Evolutionary conservation across 2,329 filamentous ascomycete species (phyloP).

Genomic region (Cladophialophora bantiana): DNA sequence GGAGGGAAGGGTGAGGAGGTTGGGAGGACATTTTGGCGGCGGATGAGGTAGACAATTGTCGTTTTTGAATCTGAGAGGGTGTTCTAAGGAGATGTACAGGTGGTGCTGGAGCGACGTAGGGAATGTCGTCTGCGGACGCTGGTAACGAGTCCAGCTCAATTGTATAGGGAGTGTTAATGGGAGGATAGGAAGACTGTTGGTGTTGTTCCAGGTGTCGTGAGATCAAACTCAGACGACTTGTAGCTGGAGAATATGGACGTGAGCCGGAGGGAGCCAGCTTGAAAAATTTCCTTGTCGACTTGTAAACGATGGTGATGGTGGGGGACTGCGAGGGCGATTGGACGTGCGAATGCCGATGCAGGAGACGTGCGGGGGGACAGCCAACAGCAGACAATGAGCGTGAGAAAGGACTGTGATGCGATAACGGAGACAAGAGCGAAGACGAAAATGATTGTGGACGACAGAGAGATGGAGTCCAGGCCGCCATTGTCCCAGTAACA

Average conservation of each 20-base stretch:
- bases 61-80: slow-evolving; percentile 27
- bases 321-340: slow-evolving; percentile 10
- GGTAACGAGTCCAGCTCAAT: slow-evolving; percentile 61
- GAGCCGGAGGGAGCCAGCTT: slow-evolving; percentile 58
- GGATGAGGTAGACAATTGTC: slow-evolving; percentile 35
- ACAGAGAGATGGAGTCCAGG: slow-evolving; percentile 14
- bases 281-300: slow-evolving; percentile 42
- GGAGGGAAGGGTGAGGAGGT: slow-evolving; percentile 72
- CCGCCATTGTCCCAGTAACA: slow-evolving; percentile 14
- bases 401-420: slow-evolving; percentile 25
- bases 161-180: slow-evolving; percentile 69
- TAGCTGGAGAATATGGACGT: slow-evolving; percentile 47
- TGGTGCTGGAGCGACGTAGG: slow-evolving; percentile 48
- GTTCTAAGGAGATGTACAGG: slow-evolving; percentile 21
- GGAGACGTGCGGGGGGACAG: slow-evolving; percentile 30
- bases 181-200: slow-evolving; percentile 56
- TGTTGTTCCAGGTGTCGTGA: slow-evolving; percentile 63
- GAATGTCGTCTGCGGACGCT: slow-evolving; percentile 60
- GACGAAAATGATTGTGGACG: slow-evolving; percentile 13
- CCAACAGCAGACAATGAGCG: slow-evolving; percentile 18
- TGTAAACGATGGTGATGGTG: slow-evolving; percentile 11
- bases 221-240: slow-evolving; percentile 64
- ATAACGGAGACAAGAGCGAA: slow-evolving; percentile 30
- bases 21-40: slow-evolving; percentile 49
- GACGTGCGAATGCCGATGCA: slow-evolving; percentile 27